A percentile compares a stretch with the other conserved stretches of the same genome.
phyloP scores from a whole-genome alignment of 1,139 yeast genomes.

The Pichia norvegensis region DNA sequence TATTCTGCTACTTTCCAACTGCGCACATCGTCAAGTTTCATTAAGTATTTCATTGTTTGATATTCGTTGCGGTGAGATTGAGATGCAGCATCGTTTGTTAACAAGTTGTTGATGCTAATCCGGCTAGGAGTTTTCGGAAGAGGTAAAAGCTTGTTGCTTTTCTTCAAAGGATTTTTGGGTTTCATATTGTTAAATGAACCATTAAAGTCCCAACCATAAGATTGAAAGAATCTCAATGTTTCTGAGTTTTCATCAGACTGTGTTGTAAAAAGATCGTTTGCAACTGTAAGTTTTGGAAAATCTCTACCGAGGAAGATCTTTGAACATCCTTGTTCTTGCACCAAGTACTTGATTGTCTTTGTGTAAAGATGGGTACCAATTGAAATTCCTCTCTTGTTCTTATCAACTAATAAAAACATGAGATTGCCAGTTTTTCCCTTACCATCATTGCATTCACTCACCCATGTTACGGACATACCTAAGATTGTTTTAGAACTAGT shows the following conservation, averaged over 20 bases:
- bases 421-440: slow-evolving; percentile 36
- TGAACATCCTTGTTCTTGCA: slow-evolving; percentile 38
- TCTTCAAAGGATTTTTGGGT: background rate
- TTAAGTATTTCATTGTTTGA: slow-evolving; percentile 28
- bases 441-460: slow-evolving; percentile 26
- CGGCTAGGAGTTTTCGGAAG: background rate
- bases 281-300: slow-evolving; percentile 36
- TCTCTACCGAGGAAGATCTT: slow-evolving; percentile 41
- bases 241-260: slow-evolving; percentile 7
- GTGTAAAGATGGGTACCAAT: slow-evolving; percentile 52
- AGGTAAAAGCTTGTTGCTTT: background rate
- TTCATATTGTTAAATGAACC: background rate
- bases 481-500: slow-evolving; percentile 52
- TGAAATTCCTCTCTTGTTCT: slow-evolving; percentile 47
- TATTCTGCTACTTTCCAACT: slow-evolving; percentile 51
- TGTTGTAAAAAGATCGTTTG: slow-evolving; percentile 34
- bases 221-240: slow-evolving; percentile 8
- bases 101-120: slow-evolving; percentile 4
- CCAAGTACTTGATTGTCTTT: slow-evolving; percentile 46
- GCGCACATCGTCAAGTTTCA: slow-evolving; percentile 34
- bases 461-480: slow-evolving; percentile 56
- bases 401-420: slow-evolving; percentile 46
- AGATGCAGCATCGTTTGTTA: background rate
- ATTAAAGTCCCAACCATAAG: slow-evolving; percentile 32
- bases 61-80: background rate